Evolutionary conservation across 306 rosid genomes (phyloP), one percentile per base, ranked within the genome.

Genomic region (Medicago arabica): DNA sequence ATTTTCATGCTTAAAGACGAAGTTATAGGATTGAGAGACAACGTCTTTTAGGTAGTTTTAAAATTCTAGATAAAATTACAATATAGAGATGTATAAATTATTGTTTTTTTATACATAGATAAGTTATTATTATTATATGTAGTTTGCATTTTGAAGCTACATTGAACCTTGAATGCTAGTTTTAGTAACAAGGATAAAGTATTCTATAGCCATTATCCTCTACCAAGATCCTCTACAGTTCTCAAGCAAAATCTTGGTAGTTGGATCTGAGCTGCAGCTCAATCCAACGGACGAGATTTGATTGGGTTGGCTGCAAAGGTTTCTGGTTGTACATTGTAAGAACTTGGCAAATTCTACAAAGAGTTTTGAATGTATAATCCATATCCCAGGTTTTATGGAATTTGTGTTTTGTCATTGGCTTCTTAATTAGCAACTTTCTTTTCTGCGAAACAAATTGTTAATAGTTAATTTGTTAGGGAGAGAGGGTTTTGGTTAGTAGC

Each of bases 401-500:
- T 69, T 69, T 69, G 8, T 65, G 19, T 67, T 75, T 67, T 68
- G 61, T 44, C 61, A 68, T 13, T 43, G 62, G 12, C 50, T 21
- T 67, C 46, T 76, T 55, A 43, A 12, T 65, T 65, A 14, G 38
- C 55, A 17, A n/a, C 12, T 65, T 15, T 40, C 9, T 40, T 40
- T 40, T 40, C 2, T 40, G 3, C 1, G 11, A 40, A 7, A 15
- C n/a, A 46, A 15, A 13, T 46, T 13, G 16, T 46, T 46, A 4
- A 13, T 13, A 16, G 6, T 46, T 46, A 46, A 4, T 46, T 46
- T 46, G n/a, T 46, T 13, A 46, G 13, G 6, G 6, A n/a, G 16
- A 46, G 51, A 13, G 51, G 51, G 7, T 46, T 46, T 46, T 46
- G 12, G 51, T 46, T 12, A 13, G 7, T 46, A 46, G 16, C 1